phyloP scores from a whole-genome alignment of 2,329 filamentous ascomycete species.

The Pseudocercospora eumusae region DNA sequence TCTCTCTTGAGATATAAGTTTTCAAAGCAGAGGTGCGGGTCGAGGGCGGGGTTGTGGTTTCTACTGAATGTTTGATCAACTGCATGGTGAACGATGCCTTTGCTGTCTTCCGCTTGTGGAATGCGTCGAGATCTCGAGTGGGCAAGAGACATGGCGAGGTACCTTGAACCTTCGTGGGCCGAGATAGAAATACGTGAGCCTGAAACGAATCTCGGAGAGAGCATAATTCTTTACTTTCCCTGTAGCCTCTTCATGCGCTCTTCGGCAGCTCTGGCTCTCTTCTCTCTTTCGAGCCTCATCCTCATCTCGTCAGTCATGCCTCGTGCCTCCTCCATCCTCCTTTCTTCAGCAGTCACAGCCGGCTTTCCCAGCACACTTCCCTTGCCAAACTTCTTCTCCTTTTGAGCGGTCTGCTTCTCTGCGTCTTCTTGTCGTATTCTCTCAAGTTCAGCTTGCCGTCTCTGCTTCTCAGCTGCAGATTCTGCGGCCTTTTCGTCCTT shows the following conservation, averaged over 20 bases:
- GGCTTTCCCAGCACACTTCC: slow-evolving; percentile 53
- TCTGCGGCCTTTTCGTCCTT: slow-evolving; percentile 67
- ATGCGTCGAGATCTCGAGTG: no score
- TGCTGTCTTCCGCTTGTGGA: no score
- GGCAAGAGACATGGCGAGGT: no score
- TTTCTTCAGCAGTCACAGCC: slow-evolving; percentile 75
- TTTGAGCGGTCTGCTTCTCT: slow-evolving; percentile 53
- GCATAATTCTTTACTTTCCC: slow-evolving; percentile 19
- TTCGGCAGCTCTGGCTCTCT: slow-evolving; percentile 87
- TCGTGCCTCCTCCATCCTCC: slow-evolving; percentile 77
- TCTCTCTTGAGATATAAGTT: no score
- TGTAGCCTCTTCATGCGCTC: slow-evolving; percentile 75
- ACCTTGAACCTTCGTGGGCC: no score
- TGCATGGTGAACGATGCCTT: no score
- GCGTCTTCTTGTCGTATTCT: slow-evolving; percentile 68
- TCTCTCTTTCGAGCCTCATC: slow-evolving; percentile 79
- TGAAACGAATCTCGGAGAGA: neutral
- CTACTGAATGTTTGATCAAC: no score
- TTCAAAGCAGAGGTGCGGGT: no score
- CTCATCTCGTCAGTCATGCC: slow-evolving; percentile 87
- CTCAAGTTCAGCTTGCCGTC: slow-evolving; percentile 73
- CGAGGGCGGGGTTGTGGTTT: no score
- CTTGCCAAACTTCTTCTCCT: slow-evolving; percentile 55
- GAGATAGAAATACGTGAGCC: neutral
- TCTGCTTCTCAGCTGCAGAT: slow-evolving; percentile 60